Base-by-base conservation (phyloP, 352 stramenopile species). In the Lagenidium giganteum region DNA sequence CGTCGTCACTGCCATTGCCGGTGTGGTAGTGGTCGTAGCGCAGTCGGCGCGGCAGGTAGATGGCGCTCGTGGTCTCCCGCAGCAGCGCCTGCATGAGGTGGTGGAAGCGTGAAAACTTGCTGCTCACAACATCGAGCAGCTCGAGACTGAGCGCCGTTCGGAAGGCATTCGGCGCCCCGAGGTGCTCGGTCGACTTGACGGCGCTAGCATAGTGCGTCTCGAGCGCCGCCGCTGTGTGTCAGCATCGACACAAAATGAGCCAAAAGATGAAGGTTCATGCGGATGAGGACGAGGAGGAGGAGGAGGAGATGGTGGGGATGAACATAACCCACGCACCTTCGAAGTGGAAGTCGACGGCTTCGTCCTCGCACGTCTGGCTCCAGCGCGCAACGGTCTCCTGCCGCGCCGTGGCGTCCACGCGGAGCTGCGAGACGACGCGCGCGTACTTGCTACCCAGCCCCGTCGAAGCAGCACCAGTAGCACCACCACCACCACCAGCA, bases 81-180 rank as follows among this genome's bases (percentile, higher is more conserved):
- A 56, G 44, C 5, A 73, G 55, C 8, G 62, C 41, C 5, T 11
- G 23, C 27, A 77, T 59, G 16, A 88, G 29, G 12, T 46, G 53
- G n/a, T 74, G 34, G 30, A 83, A 84, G 21, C 72, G 70, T 3
- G 31, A 34, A 26, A 79, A 81, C 48, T 77, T 80, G 22, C 22
- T 44, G 28, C 55, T 70, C 14, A 85, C 22, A 32, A 67, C 66
- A 14, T 26, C 16, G 8, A 86, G 35, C 1, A 85, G 56, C 33
- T 85, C 66, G 24, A 83, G 72, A 25, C 66, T 78, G 13, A 86
- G 61, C 8, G 70, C 70, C 0, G 72, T 82, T 12, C 76, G 72
- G 8, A 88, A 68, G 11, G 56, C 50, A 42, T 86, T 84, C 1
- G 70, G 72, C 0, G 64, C 42, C 6, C 72, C 70, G 0, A 84